Base-by-base conservation (phyloP, 2,329 filamentous ascomycete genomes). In the Pestalotiopsis sp. region DNA sequence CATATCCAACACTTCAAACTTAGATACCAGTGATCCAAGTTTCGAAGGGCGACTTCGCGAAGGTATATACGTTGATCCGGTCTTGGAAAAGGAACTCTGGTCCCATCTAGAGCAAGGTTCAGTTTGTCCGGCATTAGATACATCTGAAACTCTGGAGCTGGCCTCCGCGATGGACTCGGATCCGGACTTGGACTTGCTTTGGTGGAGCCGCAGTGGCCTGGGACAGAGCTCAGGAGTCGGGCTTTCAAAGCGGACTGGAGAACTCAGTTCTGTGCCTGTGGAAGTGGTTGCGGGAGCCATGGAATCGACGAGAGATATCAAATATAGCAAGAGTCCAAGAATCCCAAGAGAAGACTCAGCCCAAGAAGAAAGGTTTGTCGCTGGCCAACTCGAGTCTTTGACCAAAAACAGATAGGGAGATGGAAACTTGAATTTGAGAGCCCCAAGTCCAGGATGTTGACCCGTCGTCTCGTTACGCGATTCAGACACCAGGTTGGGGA, bases 1-100 rank as follows among this genome's bases (percentile, higher is more conserved):
- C 4, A 73, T 72, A 65, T 78, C 76, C 6, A 78, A 73, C 3
- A 71, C 72, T 70, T 81, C 79, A 27, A 80, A 81, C 27, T 77
- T 80, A 9, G 80, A 78, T 17, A 80, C 75, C 3, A 81, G 72
- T 2, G 74, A 69, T 7, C 72, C 75, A 9, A 81, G 70, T 20
- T 71, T 75, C 0, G 72, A 65, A 2, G 72, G 68, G 4, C 36
- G 59, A 31, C 17, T 62, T 12, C 20, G 59, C 3, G 31, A 4
- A 27, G 12, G 58, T 17, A 12, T 60, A 14, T 2, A 17, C 12
- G 27, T 23, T 36, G 20, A 13, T 12, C 27, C 59, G 5, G 31
- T 14, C 17, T 62, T 17, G 23, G 27, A 14, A 13, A 5, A 31
- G 11, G 59, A 20, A 9, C 2, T 31, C 14, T 9, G 45, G 2